These are phyloP conservation scores for Plasmodium vinckei DNA, from an alignment of 169 alveolate species.

Conservation along the genomic window DNA sequence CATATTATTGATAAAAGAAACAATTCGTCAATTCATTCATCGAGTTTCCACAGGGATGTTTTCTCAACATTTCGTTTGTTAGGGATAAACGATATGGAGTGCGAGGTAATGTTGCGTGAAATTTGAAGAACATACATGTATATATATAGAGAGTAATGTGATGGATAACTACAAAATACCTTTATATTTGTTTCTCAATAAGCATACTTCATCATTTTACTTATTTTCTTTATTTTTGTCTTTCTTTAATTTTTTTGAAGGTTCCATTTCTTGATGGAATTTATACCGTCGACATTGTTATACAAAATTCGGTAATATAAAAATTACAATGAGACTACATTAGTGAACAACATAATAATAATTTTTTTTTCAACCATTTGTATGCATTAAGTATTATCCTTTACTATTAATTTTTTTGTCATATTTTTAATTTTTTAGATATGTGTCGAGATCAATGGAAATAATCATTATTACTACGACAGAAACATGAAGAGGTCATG, in stretches of 20 bases:
- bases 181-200: neutral
- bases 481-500: conserved; percentile 41
- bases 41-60: conserved; percentile 70
- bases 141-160: neutral
- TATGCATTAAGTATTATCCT: neutral
- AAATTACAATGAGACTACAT: neutral
- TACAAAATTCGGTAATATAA: conserved; percentile 31
- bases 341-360: neutral
- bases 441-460: conserved; percentile 66
- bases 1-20: conserved; percentile 6
- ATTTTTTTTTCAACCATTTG: neutral
- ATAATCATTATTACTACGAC: conserved; percentile 50
- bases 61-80: conserved; percentile 18
- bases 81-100: conserved; percentile 44
- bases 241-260: conserved; percentile 10
- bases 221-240: neutral
- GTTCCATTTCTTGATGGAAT: conserved; percentile 75
- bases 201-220: neutral
- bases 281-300: conserved; percentile 61
- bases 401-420: neutral
- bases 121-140: no score
- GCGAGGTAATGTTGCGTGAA: conserved; percentile 18
- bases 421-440: conserved; percentile 4
- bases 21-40: conserved; percentile 1
- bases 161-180: neutral